Conservation (phyloP, 2,329 filamentous ascomycete species). For the Chaetomiaceae sp. region DNA sequence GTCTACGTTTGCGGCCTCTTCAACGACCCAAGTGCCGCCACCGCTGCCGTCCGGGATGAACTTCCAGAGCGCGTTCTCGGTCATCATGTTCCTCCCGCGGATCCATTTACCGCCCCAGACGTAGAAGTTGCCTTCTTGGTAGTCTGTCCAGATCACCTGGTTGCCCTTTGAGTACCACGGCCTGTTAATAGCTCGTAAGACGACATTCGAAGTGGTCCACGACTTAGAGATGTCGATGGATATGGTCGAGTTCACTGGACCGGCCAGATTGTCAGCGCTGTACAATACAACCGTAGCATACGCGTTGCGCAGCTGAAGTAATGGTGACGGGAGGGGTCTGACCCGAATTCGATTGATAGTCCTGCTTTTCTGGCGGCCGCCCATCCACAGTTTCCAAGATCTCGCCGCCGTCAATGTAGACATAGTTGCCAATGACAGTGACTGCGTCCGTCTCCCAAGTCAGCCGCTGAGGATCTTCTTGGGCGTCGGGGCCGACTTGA, state of each 20-base stretch:
- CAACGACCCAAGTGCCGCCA: conserved; percentile 11
- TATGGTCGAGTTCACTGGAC: conserved; percentile 21
- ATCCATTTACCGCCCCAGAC: conserved; percentile 17
- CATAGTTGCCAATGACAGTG: conserved; percentile 19
- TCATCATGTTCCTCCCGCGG: conserved; percentile 6
- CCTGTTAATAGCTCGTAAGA: conserved; percentile 4
- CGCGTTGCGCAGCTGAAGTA: no score
- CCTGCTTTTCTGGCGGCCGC: neutral
- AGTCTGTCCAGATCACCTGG: conserved; percentile 13
- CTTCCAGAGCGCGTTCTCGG: conserved; percentile 16
- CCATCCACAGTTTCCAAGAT: conserved; percentile 13
- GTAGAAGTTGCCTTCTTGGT: conserved; percentile 10
- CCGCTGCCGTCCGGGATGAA: conserved; percentile 19
- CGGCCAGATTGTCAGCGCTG: no score
- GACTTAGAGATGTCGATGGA: conserved; percentile 24
- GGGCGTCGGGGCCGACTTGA: no score
- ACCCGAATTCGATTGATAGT: neutral
- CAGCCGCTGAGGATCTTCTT: no score
- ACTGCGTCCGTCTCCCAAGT: conserved; percentile 1
- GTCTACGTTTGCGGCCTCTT: conserved; percentile 6
- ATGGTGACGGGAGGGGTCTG: neutral
- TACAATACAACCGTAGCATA: no score
- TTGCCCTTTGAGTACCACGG: conserved; percentile 5
- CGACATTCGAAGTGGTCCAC: conserved; percentile 13
- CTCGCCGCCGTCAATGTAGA: conserved; percentile 24